Evolutionary conservation across 83 land plant genomes (phyloP).

Genomic region (Isoetes engelmannii): DNA sequence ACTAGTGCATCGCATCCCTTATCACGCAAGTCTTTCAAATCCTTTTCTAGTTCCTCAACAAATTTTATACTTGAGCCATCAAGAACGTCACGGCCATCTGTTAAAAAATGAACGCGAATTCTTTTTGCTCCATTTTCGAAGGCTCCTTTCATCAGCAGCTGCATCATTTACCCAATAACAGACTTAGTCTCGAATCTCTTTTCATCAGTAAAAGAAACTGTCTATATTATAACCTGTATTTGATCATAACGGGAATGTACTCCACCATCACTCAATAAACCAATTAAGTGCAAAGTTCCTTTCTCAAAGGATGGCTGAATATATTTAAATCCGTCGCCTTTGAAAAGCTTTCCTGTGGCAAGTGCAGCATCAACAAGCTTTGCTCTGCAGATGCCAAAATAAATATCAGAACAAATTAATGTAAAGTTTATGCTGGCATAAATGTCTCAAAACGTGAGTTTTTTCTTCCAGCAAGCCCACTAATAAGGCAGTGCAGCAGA

Average conservation of each 20-base stretch:
- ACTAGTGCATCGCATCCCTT: conserved; percentile 22
- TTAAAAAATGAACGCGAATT: conserved; percentile 80
- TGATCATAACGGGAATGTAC: conserved; percentile 84
- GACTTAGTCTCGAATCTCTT: too few species aligned
- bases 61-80: conserved; percentile 35
- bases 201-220: too few species aligned
- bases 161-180: conserved; percentile 20
- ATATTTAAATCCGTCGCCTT: conserved; percentile 84
- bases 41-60: conserved; percentile 20
- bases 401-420: too few species aligned
- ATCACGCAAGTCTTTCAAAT: conserved; percentile 17
- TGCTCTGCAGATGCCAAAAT: too few species aligned
- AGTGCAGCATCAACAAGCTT: conserved; percentile 87
- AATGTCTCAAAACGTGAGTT: too few species aligned
- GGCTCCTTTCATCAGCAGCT: conserved; percentile 81
- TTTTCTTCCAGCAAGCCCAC: too few species aligned
- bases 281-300: conserved; percentile 85
- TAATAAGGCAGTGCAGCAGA: too few species aligned
- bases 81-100: conserved; percentile 95
- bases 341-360: conserved; percentile 73
- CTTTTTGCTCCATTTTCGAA: conserved; percentile 76
- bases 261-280: conserved; percentile 94
- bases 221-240: conserved; percentile 80
- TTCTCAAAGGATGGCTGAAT: conserved; percentile 59
- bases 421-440: too few species aligned